These are phyloP conservation scores for Ampelomyces quisqualis DNA, from an alignment of 2,329 filamentous ascomycete species.

Conservation along the genomic window DNA sequence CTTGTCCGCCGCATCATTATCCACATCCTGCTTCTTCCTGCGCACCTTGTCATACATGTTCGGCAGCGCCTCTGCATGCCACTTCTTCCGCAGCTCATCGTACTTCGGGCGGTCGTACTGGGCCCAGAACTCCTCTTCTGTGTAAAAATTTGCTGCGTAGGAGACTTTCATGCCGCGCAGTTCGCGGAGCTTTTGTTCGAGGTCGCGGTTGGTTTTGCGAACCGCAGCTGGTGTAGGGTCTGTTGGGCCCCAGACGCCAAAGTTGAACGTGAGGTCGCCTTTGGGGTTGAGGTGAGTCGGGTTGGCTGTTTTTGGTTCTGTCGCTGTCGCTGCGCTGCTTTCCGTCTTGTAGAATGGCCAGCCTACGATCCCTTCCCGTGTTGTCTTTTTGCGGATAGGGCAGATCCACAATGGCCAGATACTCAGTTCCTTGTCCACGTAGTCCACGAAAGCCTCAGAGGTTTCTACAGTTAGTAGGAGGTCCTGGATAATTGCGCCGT, in stretches of 20 bases:
- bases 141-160: slow-evolving; percentile 81
- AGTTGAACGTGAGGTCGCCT: slow-evolving; percentile 23
- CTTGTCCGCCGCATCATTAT: slow-evolving; percentile 25
- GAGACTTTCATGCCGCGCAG: slow-evolving; percentile 80
- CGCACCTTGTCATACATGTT: slow-evolving; percentile 65
- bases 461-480: slow-evolving; percentile 55
- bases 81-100: slow-evolving; percentile 56
- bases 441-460: slow-evolving; percentile 54
- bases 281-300: background rate
- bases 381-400: slow-evolving; percentile 40
- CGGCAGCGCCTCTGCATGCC: slow-evolving; percentile 58
- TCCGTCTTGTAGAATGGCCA: slow-evolving; percentile 11
- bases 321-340: background rate
- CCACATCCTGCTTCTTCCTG: background rate
- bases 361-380: slow-evolving; percentile 6
- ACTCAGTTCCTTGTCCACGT: slow-evolving; percentile 46
- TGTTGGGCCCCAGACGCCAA: slow-evolving; percentile 73
- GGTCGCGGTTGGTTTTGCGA: slow-evolving; percentile 64
- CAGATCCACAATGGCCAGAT: slow-evolving; percentile 60
- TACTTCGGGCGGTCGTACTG: slow-evolving; percentile 61
- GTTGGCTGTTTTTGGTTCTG: no score
- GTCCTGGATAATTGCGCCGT: slow-evolving; percentile 61
- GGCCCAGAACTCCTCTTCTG: slow-evolving; percentile 65
- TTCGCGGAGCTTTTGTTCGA: slow-evolving; percentile 67
- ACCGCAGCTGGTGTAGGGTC: slow-evolving; percentile 58